phyloP scores from a whole-genome alignment of 2,329 filamentous ascomycete species.

The Fusarium dimerum region DNA sequence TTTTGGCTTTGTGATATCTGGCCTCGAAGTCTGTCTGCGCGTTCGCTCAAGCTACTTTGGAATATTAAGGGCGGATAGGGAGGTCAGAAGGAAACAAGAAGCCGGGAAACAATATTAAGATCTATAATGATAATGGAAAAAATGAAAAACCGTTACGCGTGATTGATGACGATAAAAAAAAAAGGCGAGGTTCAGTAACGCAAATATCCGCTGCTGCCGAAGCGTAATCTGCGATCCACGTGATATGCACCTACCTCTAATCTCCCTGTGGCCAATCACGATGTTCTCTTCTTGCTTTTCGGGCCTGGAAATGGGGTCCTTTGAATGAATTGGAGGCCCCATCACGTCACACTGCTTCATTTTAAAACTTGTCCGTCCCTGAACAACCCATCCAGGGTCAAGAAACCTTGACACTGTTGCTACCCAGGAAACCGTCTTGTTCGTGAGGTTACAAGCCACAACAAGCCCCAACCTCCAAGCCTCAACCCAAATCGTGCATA shows the following conservation, averaged over 20 bases:
- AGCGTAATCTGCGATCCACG: no score
- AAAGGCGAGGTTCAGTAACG: no score
- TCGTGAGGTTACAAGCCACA: no score
- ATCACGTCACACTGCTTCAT: constrained; percentile 19
- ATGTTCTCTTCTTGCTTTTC: constrained; percentile 1
- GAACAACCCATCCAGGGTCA: neutral
- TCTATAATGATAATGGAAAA: no score
- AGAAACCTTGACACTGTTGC: neutral
- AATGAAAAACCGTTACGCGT: no score
- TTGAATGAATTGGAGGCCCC: constrained; percentile 1
- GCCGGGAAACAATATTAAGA: constrained; percentile 5
- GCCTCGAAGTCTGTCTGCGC: constrained; percentile 1
- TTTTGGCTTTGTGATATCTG: constrained; percentile 3
- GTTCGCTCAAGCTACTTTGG: neutral
- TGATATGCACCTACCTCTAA: no score
- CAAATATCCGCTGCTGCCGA: no score
- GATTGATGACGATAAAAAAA: no score
- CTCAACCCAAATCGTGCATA: no score
- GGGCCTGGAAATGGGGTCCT: neutral
- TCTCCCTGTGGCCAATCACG: constrained; percentile 11
- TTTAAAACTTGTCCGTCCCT: neutral
- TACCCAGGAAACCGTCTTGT: no score
- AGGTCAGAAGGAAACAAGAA: constrained; percentile 10
- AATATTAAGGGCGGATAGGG: constrained; percentile 3
- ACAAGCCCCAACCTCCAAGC: no score